Conservation (phyloP, 495 filamentous ascomycete genomes). For the Entonaema liquescens region DNA sequence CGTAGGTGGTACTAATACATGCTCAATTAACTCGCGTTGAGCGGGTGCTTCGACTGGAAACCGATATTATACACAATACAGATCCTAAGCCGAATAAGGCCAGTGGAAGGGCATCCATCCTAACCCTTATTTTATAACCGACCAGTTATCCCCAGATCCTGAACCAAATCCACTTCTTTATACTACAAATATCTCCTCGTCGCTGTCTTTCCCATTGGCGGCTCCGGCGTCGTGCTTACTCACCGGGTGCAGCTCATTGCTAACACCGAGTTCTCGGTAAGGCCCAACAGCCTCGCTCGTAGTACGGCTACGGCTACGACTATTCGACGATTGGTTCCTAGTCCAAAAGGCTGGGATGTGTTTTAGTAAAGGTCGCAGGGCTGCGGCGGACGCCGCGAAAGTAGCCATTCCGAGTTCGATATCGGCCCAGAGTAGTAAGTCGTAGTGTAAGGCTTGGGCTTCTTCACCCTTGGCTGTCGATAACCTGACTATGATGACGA, state of each 20-base stretch:
- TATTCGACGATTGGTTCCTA: constrained; percentile 15
- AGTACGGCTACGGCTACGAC: constrained; percentile 5
- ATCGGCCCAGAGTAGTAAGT: constrained; percentile 45
- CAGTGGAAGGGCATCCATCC: neutral
- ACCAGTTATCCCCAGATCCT: neutral
- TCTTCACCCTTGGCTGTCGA: constrained; percentile 29
- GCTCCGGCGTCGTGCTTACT: neutral
- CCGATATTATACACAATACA: neutral
- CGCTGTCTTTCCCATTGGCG: neutral
- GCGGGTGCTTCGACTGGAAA: too few relatives aligned
- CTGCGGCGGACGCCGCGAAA: constrained; percentile 41
- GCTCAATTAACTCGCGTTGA: too few relatives aligned
- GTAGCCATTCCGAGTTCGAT: constrained; percentile 45
- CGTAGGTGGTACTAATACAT: neutral
- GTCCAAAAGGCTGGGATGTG: constrained; percentile 31
- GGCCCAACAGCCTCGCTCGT: constrained; percentile 26
- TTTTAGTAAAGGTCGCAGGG: constrained; percentile 38
- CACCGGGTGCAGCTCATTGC: constrained; percentile 22
- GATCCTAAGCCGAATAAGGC: neutral
- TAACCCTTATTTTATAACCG: neutral
- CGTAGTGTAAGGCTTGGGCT: constrained; percentile 36
- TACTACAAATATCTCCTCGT: constrained; percentile 11
- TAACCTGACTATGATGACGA: constrained; percentile 42
- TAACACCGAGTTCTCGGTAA: constrained; percentile 28
- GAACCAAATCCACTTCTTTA: neutral